Conservation (phyloP, 2,329 filamentous ascomycete species). For the Talaromyces albobiverticillius region DNA sequence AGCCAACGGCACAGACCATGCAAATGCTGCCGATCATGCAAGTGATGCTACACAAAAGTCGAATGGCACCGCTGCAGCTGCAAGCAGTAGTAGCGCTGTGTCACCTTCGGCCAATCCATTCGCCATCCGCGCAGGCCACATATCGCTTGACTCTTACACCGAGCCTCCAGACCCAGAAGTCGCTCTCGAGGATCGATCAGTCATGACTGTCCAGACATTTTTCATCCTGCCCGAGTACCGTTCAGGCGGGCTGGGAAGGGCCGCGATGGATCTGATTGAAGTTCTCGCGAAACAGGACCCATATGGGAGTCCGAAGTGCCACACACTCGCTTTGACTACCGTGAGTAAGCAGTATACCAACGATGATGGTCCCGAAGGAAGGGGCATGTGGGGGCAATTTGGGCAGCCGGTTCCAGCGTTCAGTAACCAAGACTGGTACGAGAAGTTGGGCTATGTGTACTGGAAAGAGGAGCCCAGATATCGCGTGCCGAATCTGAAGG, state of each 20-base stretch:
- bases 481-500: conserved; percentile 13
- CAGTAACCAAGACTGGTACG: conserved; percentile 25
- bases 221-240: conserved; percentile 26
- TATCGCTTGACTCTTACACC: conserved; percentile 25
- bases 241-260: conserved; percentile 16
- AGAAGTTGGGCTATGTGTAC: conserved; percentile 23
- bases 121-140: conserved; percentile 24
- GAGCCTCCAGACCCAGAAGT: conserved; percentile 19
- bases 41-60: background rate
- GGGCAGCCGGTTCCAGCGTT: conserved; percentile 15
- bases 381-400: conserved; percentile 15
- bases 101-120: background rate
- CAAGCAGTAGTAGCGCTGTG: background rate
- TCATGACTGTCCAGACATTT: conserved; percentile 17
- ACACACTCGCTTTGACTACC: conserved; percentile 15
- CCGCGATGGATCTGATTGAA: conserved; percentile 21
- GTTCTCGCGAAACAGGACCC: conserved; percentile 14
- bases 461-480: conserved; percentile 27
- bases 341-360: conserved; percentile 25
- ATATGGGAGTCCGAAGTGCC: conserved; percentile 20
- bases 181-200: conserved; percentile 16
- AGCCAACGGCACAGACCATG: background rate
- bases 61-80: background rate
- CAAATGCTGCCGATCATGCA: background rate
- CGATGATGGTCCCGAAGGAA: conserved; percentile 17